phyloP scores from a whole-genome alignment of 2,329 filamentous ascomycete species.

The Diaporthe sp. region DNA sequence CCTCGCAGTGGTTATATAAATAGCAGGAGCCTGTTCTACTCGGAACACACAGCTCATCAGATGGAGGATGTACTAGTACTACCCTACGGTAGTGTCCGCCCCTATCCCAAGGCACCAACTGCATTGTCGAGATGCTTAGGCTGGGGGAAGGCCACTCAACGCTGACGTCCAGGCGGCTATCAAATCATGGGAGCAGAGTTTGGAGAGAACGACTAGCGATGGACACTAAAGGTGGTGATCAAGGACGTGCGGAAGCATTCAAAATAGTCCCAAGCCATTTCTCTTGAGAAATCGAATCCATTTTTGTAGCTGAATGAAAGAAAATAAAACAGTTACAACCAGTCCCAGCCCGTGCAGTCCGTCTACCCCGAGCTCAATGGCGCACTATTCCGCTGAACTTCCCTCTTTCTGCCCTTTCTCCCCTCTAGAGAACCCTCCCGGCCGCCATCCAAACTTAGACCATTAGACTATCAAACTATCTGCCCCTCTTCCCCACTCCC shows the following conservation, averaged over 20 bases:
- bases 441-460: neutral
- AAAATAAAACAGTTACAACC: neutral
- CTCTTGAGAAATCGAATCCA: neutral
- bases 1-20: neutral
- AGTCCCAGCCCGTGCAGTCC: neutral
- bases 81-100: neutral
- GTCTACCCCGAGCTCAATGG: neutral
- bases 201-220: slow-evolving; percentile 4
- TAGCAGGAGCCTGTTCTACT: neutral
- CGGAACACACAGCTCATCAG: slow-evolving; percentile 3
- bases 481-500: neutral
- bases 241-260: neutral
- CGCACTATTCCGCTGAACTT: neutral
- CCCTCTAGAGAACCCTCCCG: neutral
- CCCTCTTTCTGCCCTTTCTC: neutral
- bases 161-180: neutral
- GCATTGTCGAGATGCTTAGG: neutral
- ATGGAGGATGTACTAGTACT: neutral
- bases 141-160: neutral
- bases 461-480: neutral
- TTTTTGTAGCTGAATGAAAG: neutral
- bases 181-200: neutral
- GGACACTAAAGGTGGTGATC: neutral
- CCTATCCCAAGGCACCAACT: neutral
- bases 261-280: neutral